Evolutionary conservation across 2,329 filamentous ascomycete genomes (phyloP).

Genomic region (Escovopsis weberi): DNA sequence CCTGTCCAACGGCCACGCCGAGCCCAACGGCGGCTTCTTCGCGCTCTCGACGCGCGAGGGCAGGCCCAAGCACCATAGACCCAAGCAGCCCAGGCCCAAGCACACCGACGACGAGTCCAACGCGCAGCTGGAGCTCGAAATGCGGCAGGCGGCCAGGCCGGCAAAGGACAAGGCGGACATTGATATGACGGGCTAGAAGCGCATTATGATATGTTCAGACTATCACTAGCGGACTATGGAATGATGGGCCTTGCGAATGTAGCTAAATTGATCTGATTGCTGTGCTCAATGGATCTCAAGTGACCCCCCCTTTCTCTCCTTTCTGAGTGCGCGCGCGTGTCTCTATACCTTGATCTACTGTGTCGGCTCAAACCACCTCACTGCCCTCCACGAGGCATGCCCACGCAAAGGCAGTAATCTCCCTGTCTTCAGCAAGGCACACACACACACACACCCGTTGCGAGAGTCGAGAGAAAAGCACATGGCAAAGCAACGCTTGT

Average conservation of each 20-base stretch:
- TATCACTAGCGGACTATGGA: too few relatives aligned
- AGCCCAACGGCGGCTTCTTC: constrained; percentile 8
- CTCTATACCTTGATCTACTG: too few relatives aligned
- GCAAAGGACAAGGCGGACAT: constrained; percentile 38
- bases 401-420: not conserved
- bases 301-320: too few relatives aligned
- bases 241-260: too few relatives aligned
- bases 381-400: too few relatives aligned
- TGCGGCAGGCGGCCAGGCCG: constrained; percentile 29
- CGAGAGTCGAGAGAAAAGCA: not conserved
- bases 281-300: too few relatives aligned
- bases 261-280: too few relatives aligned
- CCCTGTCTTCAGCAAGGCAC: too few relatives aligned
- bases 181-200: constrained; percentile 40
- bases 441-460: not conserved
- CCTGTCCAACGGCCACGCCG: constrained; percentile 15
- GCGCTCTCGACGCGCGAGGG: constrained; percentile 11
- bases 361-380: too few relatives aligned
- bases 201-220: not conserved
- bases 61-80: constrained; percentile 7
- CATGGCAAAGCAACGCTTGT: not conserved
- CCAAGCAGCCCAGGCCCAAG: constrained; percentile 5
- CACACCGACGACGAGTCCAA: constrained; percentile 29
- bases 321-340: too few relatives aligned
- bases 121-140: constrained; percentile 40